Conservation (phyloP, 2,329 filamentous ascomycete species). For the Aspergillus sp. region DNA sequence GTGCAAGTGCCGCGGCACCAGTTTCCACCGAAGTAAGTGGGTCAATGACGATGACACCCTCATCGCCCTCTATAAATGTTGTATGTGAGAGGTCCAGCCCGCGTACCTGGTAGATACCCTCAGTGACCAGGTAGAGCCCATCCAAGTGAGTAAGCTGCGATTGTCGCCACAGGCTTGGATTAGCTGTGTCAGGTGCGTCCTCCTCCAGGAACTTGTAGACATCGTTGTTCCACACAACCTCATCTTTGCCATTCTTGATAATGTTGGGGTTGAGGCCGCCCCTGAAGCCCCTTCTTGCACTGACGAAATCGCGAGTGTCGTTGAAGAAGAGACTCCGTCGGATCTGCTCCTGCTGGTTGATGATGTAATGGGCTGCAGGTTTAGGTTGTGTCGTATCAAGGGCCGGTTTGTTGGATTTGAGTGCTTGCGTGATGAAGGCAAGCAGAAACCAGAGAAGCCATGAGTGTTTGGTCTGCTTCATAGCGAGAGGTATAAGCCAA, state of each 20-base stretch:
- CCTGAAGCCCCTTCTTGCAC: constrained; percentile 17
- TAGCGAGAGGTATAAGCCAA: no score
- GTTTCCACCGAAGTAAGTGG: constrained; percentile 36
- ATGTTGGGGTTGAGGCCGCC: constrained; percentile 13
- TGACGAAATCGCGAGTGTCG: background rate
- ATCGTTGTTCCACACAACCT: constrained; percentile 34
- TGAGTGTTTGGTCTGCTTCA: no score
- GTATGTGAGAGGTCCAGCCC: constrained; percentile 44
- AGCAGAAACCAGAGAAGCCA: no score
- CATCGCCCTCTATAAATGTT: constrained; percentile 37
- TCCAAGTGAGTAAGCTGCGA: constrained; percentile 27
- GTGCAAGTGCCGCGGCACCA: constrained; percentile 29
- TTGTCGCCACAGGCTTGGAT: constrained; percentile 37
- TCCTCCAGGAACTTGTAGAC: constrained; percentile 30
- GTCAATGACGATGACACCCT: constrained; percentile 41
- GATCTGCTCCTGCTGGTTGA: constrained; percentile 1
- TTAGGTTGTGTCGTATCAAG: no score
- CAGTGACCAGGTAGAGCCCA: constrained; percentile 35
- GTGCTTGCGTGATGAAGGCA: no score
- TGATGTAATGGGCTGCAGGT: background rate
- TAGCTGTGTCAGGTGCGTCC: constrained; percentile 24
- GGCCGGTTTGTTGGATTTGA: no score
- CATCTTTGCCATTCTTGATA: constrained; percentile 20
- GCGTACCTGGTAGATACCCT: constrained; percentile 42
- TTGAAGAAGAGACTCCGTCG: background rate